These are phyloP conservation scores for Microsporum audouinii DNA, from an alignment of 2,329 filamentous ascomycete species.

Conservation along the genomic window DNA sequence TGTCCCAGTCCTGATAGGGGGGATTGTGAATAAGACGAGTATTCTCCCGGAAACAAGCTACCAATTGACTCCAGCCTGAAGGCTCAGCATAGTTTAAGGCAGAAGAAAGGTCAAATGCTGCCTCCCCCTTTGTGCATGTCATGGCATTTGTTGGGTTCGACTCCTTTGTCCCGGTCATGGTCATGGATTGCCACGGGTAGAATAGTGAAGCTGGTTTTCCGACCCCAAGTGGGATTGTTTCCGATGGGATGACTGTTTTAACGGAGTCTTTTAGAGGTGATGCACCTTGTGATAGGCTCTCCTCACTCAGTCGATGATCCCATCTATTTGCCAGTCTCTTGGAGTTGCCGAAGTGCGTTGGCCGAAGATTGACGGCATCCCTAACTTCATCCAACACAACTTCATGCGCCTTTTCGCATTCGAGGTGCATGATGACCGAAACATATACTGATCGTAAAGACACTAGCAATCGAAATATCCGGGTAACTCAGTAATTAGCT, in stretches of 20 bases:
- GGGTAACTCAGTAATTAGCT: not conserved
- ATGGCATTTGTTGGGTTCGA: not conserved
- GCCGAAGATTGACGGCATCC: not conserved
- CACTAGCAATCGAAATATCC: not conserved
- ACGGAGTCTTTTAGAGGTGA: not conserved
- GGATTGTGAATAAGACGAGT: constrained; percentile 22
- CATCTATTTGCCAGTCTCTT: not conserved
- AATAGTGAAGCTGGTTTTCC: not conserved
- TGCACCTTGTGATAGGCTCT: not conserved
- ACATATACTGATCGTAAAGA: not conserved
- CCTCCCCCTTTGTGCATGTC: not conserved
- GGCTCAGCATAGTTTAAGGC: constrained; percentile 19
- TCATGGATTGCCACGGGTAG: constrained; percentile 3
- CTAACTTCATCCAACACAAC: not conserved
- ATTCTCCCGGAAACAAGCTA: constrained; percentile 22
- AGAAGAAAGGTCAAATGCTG: constrained; percentile 6
- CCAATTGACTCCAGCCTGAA: constrained; percentile 17
- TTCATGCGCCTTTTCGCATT: not conserved
- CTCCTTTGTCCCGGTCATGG: constrained; percentile 1
- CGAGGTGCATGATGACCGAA: not conserved
- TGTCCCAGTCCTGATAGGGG: constrained; percentile 23
- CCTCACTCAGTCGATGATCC: not conserved
- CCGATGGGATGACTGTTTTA: not conserved
- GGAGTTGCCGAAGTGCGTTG: not conserved
- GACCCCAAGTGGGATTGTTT: not conserved